Evolutionary conservation across 2,329 filamentous ascomycete species (phyloP).

Genomic region (Allantophomopsis lycopodina): DNA sequence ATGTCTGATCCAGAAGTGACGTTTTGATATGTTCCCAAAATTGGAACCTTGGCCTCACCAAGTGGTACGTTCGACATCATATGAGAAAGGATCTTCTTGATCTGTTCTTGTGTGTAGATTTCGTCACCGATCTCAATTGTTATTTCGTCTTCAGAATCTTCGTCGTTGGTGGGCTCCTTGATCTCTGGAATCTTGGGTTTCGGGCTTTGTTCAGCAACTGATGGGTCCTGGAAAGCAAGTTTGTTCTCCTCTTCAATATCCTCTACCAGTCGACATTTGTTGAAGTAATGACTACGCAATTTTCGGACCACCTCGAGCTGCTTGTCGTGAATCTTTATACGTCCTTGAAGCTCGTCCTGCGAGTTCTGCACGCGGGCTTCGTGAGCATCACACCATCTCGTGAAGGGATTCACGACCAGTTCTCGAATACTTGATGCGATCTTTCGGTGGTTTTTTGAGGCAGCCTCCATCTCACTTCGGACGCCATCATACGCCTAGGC

Average conservation of each 20-base stretch:
- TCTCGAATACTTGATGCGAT: conserved; percentile 95
- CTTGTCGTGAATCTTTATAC: conserved; percentile 85
- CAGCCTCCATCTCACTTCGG: conserved; percentile 83
- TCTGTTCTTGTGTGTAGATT: conserved; percentile 68
- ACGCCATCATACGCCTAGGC: conserved; percentile 83
- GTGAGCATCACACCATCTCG: conserved; percentile 92
- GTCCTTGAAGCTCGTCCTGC: conserved; percentile 81
- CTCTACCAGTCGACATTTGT: conserved; percentile 92
- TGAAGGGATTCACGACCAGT: conserved; percentile 86
- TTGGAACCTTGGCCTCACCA: conserved; percentile 87
- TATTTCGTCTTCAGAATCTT: conserved; percentile 63
- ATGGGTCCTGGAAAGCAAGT: conserved; percentile 83
- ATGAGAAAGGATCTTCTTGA: conserved; percentile 80
- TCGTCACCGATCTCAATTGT: conserved; percentile 85
- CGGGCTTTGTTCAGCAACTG: conserved; percentile 44
- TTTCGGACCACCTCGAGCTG: conserved; percentile 88
- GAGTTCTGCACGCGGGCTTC: conserved; percentile 83
- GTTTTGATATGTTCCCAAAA: conserved; percentile 88
- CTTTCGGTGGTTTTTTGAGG: conserved; percentile 80
- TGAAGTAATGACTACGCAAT: conserved; percentile 92
- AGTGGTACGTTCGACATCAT: conserved; percentile 80
- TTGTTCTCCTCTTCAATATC: conserved; percentile 98
- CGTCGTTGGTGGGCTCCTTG: conserved; percentile 62
- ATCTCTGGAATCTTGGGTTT: conserved; percentile 64
- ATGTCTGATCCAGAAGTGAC: conserved; percentile 86